Conservation (phyloP, 257 asterid species). For the Solanum pennellii region DNA sequence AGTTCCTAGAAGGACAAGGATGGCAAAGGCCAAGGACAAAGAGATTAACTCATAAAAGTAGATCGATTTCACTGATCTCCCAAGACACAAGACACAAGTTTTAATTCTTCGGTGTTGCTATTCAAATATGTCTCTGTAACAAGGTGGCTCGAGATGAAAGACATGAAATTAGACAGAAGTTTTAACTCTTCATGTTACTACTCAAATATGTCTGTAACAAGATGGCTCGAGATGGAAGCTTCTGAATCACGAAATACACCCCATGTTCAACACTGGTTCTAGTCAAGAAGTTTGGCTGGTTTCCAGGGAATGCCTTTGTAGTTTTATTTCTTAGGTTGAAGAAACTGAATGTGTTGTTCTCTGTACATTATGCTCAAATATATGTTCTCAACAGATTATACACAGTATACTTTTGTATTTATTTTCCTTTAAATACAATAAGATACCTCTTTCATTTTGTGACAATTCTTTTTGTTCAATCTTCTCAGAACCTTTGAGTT, state of each 20-base stretch:
- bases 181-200: background rate
- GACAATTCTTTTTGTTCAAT: background rate
- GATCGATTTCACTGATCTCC: slow-evolving; percentile 6
- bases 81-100: background rate
- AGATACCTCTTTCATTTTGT: background rate
- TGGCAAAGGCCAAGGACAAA: slow-evolving; percentile 35
- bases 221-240: background rate
- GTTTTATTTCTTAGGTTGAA: background rate
- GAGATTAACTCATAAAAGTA: slow-evolving; percentile 6
- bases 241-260: background rate
- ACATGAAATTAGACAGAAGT: background rate
- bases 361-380: background rate
- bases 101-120: background rate
- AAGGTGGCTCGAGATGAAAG: background rate
- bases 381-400: background rate
- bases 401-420: background rate
- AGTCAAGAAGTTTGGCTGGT: background rate
- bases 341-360: background rate
- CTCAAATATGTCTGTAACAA: background rate
- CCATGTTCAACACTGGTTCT: background rate
- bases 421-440: background rate
- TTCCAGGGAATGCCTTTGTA: background rate
- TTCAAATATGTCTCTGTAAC: background rate
- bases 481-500: background rate
- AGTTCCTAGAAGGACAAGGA: slow-evolving; percentile 52